Evolutionary conservation across 805 yeast genomes (phyloP), one percentile per base, ranked within the genome.

Genomic region (Spencermartinsiella europaea): DNA sequence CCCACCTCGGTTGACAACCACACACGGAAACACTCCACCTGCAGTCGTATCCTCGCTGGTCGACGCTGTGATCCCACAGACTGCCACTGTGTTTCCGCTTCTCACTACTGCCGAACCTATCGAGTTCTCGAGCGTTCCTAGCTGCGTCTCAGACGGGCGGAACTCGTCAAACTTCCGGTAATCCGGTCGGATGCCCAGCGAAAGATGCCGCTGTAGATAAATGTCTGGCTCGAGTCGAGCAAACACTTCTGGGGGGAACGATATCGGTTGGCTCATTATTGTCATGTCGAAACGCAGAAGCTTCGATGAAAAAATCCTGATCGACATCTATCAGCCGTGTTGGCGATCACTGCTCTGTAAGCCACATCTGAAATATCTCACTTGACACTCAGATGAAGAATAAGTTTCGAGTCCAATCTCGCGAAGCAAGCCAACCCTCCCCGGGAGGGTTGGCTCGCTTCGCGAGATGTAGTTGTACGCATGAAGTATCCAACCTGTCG

Each of bases 171-270:
- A 79, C 28, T 73, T 72, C 38, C 96, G 75, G 42, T 82, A 66
- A 5, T 64, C 65, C 7, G 96, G 96, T 52, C 97, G 80, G 19
- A 83, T 59, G 0, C 93, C 91, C 16, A 79, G 68, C 16, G 83
- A 75, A 14, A 90, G 63, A 63, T 88, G 95, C 59, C 95, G 76
- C 60, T 85, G 84, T 38, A 90, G 70, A 3, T 91, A 84, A 12
- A 85, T 62, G 47, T 87, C 95, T 1, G 97, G 96, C 1, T 95
- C 87, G 33, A 90, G 76, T 44, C 93, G 70, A 1, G 93, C 89
- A 37, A 90, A 69, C 8, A 88, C 87, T 21, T 81, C 84, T 0
- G 96, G 91, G 1, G 93, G 82, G 62, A 89, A 88, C 3, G 77
- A 68, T 31, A 84, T 25, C 31, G 31, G 31, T 12, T 25, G 31